Evolutionary conservation across 768 basidiomycete species (phyloP), one percentile per base, ranked within the genome.

Genomic region (Xanthoconium stramineum): DNA sequence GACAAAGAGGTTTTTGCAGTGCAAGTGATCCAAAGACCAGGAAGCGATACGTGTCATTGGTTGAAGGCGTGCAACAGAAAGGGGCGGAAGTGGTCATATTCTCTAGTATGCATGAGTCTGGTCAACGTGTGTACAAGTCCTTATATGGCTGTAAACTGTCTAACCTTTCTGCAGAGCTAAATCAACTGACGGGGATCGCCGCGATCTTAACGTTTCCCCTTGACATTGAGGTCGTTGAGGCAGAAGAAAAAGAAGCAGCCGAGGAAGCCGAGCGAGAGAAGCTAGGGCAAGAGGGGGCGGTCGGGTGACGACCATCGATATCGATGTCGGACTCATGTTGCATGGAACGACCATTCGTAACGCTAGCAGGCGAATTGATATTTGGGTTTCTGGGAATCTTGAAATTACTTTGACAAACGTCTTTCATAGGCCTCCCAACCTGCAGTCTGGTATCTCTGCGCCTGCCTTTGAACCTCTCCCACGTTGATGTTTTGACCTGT

Each of bases 41-140:
- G 47, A 96, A 88, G 69, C 84, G 81, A 68, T 98, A 91, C 63
- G 95, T 99, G 33, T 76, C 74, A 45, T 78, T 98, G 36, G 94
- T 96, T 1, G 96, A 99, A 71, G 84, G 83, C 36, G 94, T 98
- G 15, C 85, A 88, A 62, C 80, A 84, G 45, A 91, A 89, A 61
- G 93, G 94, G 28, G 96, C 86, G 28, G 95, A 98, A 67, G 94
- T 94, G 6, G 78, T 98, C 19, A 94, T 98, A 61, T 99, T 98
- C 72, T 98, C 96, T 5, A 98, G 94, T 65, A 98, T 99, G 97
- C 97, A 99, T 68, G 97, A 99, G 74, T 93, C 91, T 20, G 97
- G 97, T 14, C 94, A 98, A 80, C 95, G 94, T 96, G 67, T 66
- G 91, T 76, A 38, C 42, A 29, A 24, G 40, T 53, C 28, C 17